phyloP scores from a whole-genome alignment of 257 asterid genomes.

The Nicotiana benthamiana region DNA sequence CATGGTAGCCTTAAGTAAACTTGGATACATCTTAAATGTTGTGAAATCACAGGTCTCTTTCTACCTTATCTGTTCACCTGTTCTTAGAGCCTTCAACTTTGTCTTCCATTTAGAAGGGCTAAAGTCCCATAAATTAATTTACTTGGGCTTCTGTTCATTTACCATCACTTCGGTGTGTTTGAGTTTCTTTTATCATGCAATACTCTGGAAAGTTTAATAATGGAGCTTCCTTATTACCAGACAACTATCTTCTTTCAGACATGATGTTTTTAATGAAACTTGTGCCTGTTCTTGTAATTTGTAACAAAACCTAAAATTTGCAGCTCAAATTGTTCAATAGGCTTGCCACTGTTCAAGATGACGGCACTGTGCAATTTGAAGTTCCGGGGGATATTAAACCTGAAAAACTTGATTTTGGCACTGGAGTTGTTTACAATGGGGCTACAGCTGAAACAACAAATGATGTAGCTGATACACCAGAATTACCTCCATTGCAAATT shows the following conservation, averaged over 20 bases:
- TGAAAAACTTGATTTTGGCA: slow-evolving; percentile 37
- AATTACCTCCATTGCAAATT: slow-evolving; percentile 66
- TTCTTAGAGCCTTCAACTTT: not conserved
- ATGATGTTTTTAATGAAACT: not conserved
- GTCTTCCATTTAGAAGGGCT: not conserved
- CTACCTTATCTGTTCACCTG: not conserved
- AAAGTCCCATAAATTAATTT: not conserved
- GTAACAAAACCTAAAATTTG: slow-evolving; percentile 12
- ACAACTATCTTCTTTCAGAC: not conserved
- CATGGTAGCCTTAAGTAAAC: not conserved
- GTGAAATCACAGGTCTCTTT: not conserved
- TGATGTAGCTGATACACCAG: slow-evolving; percentile 26
- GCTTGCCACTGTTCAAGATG: slow-evolving; percentile 52
- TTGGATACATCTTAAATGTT: not conserved
- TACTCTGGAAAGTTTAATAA: not conserved
- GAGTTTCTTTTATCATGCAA: not conserved
- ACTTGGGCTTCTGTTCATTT: not conserved
- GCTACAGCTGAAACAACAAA: slow-evolving; percentile 20
- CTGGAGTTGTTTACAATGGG: slow-evolving; percentile 29
- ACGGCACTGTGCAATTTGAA: slow-evolving; percentile 75
- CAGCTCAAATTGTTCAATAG: slow-evolving; percentile 60
- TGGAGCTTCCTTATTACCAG: not conserved
- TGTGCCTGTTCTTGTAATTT: not conserved
- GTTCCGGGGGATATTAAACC: slow-evolving; percentile 56
- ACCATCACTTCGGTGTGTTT: not conserved